Evolutionary conservation across 208 protist genomes (phyloP).

Genomic region (Trypanosoma theileri): DNA sequence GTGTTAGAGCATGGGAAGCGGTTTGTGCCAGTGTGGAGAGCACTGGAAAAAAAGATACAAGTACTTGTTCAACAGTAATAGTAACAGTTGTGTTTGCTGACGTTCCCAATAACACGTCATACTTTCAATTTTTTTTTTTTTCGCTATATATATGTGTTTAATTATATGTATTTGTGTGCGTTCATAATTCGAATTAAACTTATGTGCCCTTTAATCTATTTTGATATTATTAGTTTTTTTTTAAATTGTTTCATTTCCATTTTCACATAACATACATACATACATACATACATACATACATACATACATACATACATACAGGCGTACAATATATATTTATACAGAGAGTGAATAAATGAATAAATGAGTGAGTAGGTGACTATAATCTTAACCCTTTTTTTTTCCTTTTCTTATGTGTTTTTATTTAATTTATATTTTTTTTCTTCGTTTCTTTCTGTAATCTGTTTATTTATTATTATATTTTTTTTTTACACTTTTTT

Average conservation of each 20-base stretch:
- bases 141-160: no score
- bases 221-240: no score
- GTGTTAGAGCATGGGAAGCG: slow-evolving; percentile 57
- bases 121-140: no score
- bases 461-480: slow-evolving; percentile 9
- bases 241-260: no score
- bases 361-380: not conserved
- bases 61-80: slow-evolving; percentile 9
- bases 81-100: no score
- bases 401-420: slow-evolving; percentile 7
- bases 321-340: not conserved
- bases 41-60: slow-evolving; percentile 33
- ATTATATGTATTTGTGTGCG: no score
- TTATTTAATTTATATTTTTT: not conserved
- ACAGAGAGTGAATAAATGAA: not conserved
- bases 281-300: not conserved
- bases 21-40: slow-evolving; percentile 76
- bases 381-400: slow-evolving; percentile 18
- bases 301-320: not conserved
- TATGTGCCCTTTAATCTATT: no score
- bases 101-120: no score
- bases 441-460: not conserved
- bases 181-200: no score
- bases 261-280: no score
- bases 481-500: slow-evolving; percentile 22